Conservation (phyloP, 2,329 filamentous ascomycete genomes). For the Paecilomyces variotii region DNA sequence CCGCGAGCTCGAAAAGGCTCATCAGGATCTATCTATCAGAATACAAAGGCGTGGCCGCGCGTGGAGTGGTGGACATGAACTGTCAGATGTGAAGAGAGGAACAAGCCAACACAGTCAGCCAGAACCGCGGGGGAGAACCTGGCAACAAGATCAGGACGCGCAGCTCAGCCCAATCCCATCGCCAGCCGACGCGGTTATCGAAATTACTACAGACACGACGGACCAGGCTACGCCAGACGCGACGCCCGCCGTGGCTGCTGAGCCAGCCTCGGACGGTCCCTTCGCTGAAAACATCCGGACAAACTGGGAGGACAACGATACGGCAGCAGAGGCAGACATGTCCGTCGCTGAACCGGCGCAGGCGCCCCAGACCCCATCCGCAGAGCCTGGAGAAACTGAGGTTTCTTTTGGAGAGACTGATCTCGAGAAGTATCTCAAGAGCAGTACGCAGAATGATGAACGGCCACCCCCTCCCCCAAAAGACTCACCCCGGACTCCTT, state of each 20-base stretch:
- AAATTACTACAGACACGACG: not conserved
- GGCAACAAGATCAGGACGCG: constrained; percentile 4
- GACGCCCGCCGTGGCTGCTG: not conserved
- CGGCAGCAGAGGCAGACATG: constrained; percentile 15
- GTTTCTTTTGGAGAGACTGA: constrained; percentile 25
- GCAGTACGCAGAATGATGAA: constrained; percentile 25
- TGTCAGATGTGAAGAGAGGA: constrained; percentile 7
- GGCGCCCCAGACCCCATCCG: constrained; percentile 11
- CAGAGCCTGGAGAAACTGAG: constrained; percentile 9
- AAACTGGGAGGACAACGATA: constrained; percentile 5
- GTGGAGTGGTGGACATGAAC: constrained; percentile 19
- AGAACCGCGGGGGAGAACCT: constrained; percentile 5
- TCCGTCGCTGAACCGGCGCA: constrained; percentile 20
- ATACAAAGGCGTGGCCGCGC: constrained; percentile 29
- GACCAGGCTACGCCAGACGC: not conserved
- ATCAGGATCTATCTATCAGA: constrained; percentile 31
- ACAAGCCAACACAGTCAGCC: constrained; percentile 12
- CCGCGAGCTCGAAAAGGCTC: constrained; percentile 32
- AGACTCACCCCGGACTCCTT: constrained; percentile 20
- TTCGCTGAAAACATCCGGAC: constrained; percentile 4
- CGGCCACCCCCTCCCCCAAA: constrained; percentile 27
- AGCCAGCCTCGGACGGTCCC: not conserved
- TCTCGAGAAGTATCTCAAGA: constrained; percentile 35
- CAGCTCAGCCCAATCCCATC: not conserved
- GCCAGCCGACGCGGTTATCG: constrained; percentile 8